Conservation (phyloP, 768 basidiomycete genomes). For the Hygrophoropsis aurantiaca region DNA sequence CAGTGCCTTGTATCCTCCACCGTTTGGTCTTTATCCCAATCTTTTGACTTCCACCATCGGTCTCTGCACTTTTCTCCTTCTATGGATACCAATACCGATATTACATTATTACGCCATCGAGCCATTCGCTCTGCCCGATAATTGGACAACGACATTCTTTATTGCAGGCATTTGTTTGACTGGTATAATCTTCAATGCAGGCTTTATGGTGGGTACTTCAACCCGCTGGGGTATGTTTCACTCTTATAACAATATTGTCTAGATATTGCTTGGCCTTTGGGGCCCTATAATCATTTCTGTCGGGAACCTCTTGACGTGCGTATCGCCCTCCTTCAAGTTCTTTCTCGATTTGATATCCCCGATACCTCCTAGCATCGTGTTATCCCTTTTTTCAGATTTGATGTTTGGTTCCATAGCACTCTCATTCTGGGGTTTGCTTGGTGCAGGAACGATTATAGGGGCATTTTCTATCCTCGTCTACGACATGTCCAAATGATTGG, state of each 20-base stretch:
- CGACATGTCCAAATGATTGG: slow-evolving; percentile 54
- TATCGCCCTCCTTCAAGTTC: too few relatives aligned
- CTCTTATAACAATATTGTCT: not conserved
- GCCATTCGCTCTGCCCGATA: slow-evolving; percentile 62
- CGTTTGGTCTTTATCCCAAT: slow-evolving; percentile 86
- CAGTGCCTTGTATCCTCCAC: slow-evolving; percentile 53
- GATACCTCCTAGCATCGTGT: slow-evolving; percentile 60
- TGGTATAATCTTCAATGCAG: slow-evolving; percentile 82
- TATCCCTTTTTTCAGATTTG: slow-evolving; percentile 80
- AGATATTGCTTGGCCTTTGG: slow-evolving; percentile 84
- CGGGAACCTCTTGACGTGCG: slow-evolving; percentile 78
- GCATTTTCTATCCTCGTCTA: slow-evolving; percentile 82
- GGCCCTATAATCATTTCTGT: slow-evolving; percentile 88
- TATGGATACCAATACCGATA: slow-evolving; percentile 81
- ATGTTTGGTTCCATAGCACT: slow-evolving; percentile 66
- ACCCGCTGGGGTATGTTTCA: not conserved
- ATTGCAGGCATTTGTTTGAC: slow-evolving; percentile 68
- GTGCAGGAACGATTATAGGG: slow-evolving; percentile 74
- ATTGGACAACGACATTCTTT: slow-evolving; percentile 41
- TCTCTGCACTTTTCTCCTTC: slow-evolving; percentile 61
- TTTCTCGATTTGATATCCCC: too few relatives aligned
- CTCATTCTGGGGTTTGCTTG: slow-evolving; percentile 71
- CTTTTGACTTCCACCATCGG: slow-evolving; percentile 81
- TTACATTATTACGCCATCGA: slow-evolving; percentile 69
- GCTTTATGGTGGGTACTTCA: slow-evolving; percentile 66